phyloP scores from a whole-genome alignment of 305 asterid genomes.

The Fraxinus sp. region DNA sequence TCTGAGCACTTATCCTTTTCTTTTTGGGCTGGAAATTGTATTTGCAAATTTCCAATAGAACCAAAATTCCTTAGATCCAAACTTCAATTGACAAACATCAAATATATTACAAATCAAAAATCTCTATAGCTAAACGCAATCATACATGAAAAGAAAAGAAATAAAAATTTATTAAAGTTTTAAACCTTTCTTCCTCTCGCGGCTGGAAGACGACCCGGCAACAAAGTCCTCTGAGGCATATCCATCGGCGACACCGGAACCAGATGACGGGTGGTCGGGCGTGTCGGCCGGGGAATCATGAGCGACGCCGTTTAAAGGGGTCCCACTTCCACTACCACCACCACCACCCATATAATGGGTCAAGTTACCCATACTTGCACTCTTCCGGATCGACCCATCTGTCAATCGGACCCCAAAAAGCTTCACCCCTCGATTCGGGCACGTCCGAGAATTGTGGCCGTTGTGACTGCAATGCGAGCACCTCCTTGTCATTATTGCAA shows the following conservation, averaged over 20 bases:
- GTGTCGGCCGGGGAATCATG: slow-evolving; percentile 80
- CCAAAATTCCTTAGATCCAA: slow-evolving; percentile 28
- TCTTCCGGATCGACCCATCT: slow-evolving; percentile 95
- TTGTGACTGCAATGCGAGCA: slow-evolving; percentile 99
- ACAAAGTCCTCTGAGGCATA: slow-evolving; percentile 95
- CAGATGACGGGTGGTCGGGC: slow-evolving; percentile 81
- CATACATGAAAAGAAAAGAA: background rate
- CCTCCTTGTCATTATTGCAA: slow-evolving; percentile 69
- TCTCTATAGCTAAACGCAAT: background rate
- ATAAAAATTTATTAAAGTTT: background rate
- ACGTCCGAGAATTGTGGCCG: slow-evolving; percentile 96
- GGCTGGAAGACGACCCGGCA: slow-evolving; percentile 86
- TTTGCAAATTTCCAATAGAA: background rate
- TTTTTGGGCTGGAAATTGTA: background rate
- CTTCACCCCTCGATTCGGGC: slow-evolving; percentile 97
- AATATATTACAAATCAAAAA: background rate
- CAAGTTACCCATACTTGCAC: slow-evolving; percentile 99
- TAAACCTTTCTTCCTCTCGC: slow-evolving; percentile 89
- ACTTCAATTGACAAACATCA: background rate
- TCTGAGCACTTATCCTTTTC: background rate
- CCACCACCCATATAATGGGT: slow-evolving; percentile 63
- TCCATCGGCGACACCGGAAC: slow-evolving; percentile 67
- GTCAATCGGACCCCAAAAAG: slow-evolving; percentile 95
- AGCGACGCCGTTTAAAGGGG: slow-evolving; percentile 54
- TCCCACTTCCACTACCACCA: slow-evolving; percentile 44